A percentile compares a stretch with the other conserved stretches of the same genome.
phyloP scores from a whole-genome alignment of 371 early-diverging fungal species.

The Rhizopus sp. region DNA sequence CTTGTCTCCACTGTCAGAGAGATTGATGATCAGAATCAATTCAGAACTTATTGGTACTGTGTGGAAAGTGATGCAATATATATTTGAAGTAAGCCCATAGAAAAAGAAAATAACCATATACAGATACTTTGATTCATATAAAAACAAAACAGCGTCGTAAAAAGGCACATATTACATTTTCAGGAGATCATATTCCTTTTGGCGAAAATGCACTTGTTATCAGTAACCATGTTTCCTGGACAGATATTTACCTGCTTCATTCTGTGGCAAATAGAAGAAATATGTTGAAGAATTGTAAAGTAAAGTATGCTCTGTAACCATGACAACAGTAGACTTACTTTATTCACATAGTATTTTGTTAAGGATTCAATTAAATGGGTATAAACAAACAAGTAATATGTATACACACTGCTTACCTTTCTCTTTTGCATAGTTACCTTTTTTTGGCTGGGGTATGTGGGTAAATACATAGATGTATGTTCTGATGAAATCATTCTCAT shows the following conservation, averaged over 20 bases:
- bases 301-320: conserved; percentile 13
- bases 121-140: background rate
- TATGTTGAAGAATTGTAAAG: conserved; percentile 71
- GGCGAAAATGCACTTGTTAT: conserved; percentile 65
- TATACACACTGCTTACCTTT: background rate
- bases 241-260: conserved; percentile 69
- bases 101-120: background rate
- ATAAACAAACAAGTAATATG: conserved; percentile 15
- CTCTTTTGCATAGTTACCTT: conserved; percentile 43
- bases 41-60: conserved; percentile 57
- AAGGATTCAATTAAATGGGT: conserved; percentile 76
- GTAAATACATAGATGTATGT: conserved; percentile 25
- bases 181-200: conserved; percentile 60
- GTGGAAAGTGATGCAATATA: conserved; percentile 70
- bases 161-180: conserved; percentile 66
- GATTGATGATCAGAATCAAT: conserved; percentile 59
- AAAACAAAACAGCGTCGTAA: conserved; percentile 30
- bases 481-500: background rate
- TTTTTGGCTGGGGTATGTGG: conserved; percentile 69
- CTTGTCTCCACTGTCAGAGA: conserved; percentile 55
- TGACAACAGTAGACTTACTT: background rate
- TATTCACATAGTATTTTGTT: conserved; percentile 63
- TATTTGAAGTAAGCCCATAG: conserved; percentile 43
- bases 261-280: conserved; percentile 60
- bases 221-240: conserved; percentile 67